A percentile compares a stretch with the other conserved stretches of the same genome.
Evolutionary conservation across 2,329 filamentous ascomycete species (phyloP).

Genomic region (Fusarium nelsonii): DNA sequence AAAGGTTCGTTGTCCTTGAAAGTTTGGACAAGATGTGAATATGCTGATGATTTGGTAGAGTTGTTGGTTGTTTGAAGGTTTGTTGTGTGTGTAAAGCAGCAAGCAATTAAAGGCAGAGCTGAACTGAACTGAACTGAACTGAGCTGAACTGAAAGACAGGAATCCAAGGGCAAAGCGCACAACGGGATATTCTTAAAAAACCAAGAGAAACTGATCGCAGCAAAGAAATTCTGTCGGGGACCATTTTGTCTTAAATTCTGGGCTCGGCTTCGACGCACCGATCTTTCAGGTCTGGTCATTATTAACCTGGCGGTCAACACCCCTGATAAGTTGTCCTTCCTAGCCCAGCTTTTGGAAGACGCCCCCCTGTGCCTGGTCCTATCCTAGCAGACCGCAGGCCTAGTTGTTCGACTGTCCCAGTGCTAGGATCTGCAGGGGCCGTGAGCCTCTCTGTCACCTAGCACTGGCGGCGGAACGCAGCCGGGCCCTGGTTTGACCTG

Average conservation of each 20-base stretch:
- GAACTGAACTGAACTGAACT: constrained; percentile 11
- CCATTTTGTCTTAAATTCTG: constrained; percentile 44
- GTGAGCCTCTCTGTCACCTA: constrained; percentile 38
- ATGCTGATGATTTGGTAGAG: constrained; percentile 29
- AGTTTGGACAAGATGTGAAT: constrained; percentile 11
- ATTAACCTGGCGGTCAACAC: constrained; percentile 43
- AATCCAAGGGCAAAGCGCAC: constrained; percentile 41
- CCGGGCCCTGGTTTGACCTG: constrained; percentile 30
- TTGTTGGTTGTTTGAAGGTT: constrained; percentile 15
- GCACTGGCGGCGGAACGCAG: constrained; percentile 32
- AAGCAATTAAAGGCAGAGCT: constrained; percentile 27
- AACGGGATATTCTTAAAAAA: constrained; percentile 38
- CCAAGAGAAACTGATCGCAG: constrained; percentile 37
- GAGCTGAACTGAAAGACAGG: constrained; percentile 31
- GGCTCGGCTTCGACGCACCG: constrained; percentile 38
- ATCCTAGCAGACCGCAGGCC: constrained; percentile 9
- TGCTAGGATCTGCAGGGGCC: constrained; percentile 48
- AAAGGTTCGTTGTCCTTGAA: constrained; percentile 29
- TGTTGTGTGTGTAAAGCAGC: constrained; percentile 19
- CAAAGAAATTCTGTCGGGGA: constrained; percentile 40
- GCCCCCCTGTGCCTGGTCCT: constrained; percentile 37
- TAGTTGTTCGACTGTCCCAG: constrained; percentile 26
- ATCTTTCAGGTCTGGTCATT: constrained; percentile 38
- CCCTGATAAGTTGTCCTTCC: constrained; percentile 37
- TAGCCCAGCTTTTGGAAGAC: constrained; percentile 15